Evolutionary conservation across 192 early-diverging fungal genomes (phyloP).

Genomic region (Allomyces macrogynus): DNA sequence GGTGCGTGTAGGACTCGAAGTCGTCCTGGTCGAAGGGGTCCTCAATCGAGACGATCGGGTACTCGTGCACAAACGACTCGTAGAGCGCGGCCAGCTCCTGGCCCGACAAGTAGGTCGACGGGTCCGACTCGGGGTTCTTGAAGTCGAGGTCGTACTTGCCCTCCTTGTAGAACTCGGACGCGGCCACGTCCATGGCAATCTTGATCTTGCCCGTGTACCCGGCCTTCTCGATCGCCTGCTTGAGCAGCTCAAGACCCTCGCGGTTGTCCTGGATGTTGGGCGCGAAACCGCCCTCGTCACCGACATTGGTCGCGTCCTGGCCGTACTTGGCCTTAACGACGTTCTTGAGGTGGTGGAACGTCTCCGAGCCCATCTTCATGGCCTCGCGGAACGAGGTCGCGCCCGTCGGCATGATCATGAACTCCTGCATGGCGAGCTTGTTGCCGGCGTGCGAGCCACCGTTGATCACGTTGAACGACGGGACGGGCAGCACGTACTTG

Average conservation of each 20-base stretch:
- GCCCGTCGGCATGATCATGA: slow-evolving; percentile 97
- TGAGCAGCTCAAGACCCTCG: slow-evolving; percentile 86
- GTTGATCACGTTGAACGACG: slow-evolving; percentile 97
- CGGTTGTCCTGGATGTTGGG: slow-evolving; percentile 94
- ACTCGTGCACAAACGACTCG: slow-evolving; percentile 53
- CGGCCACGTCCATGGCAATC: slow-evolving; percentile 95
- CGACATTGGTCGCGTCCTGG: slow-evolving; percentile 95
- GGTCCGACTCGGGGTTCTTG: slow-evolving; percentile 74
- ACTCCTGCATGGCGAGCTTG: slow-evolving; percentile 99
- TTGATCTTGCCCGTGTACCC: slow-evolving; percentile 91
- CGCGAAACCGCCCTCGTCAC: slow-evolving; percentile 98
- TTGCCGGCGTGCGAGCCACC: slow-evolving; percentile 98
- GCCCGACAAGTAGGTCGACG: slow-evolving; percentile 46
- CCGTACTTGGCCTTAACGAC: slow-evolving; percentile 99
- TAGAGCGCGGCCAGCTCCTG: slow-evolving; percentile 71
- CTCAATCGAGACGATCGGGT: slow-evolving; percentile 83
- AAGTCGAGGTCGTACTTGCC: slow-evolving; percentile 96
- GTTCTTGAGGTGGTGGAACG: slow-evolving; percentile 87
- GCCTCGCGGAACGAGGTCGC: slow-evolving; percentile 82
- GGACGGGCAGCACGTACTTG: slow-evolving; percentile 84
- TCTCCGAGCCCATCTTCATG: slow-evolving; percentile 93
- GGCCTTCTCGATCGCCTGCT: slow-evolving; percentile 72
- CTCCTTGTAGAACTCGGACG: slow-evolving; percentile 96
- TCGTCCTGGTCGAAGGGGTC: slow-evolving; percentile 99
- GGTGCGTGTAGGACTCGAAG: slow-evolving; percentile 73